Conservation (phyloP, 148 eudicot genomes). For the Fallopia convolvulus region DNA sequence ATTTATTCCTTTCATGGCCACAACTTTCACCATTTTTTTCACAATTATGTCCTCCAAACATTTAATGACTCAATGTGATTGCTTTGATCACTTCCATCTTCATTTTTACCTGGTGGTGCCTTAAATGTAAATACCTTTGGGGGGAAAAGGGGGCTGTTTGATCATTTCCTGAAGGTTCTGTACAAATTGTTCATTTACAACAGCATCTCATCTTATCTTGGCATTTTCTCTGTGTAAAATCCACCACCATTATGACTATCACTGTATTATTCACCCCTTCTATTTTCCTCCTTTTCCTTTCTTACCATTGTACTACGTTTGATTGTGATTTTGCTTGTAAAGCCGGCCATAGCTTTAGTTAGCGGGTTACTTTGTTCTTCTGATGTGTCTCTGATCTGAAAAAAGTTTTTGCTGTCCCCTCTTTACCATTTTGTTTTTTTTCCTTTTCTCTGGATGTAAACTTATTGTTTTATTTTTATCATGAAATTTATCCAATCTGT, state of each 20-base stretch:
- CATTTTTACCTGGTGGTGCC: not conserved
- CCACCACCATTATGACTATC: not conserved
- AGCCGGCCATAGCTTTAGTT: not conserved
- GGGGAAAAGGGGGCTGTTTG: not conserved
- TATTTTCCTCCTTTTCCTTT: not conserved
- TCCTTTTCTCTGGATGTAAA: not conserved
- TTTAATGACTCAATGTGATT: not conserved
- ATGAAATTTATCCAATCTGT: not conserved
- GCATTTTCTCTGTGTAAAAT: not conserved
- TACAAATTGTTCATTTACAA: constrained; percentile 22
- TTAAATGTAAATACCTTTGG: constrained; percentile 7
- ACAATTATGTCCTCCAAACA: not conserved
- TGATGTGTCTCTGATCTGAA: not conserved
- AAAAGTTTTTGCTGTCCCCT: constrained; percentile 2
- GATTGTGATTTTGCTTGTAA: constrained; percentile 8
- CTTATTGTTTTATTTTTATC: not conserved
- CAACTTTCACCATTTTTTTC: constrained; percentile 14
- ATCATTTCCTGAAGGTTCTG: constrained; percentile 2
- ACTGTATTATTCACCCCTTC: constrained; percentile 4
- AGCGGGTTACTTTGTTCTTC: constrained; percentile 7
- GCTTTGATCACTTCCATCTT: not conserved
- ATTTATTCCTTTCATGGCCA: constrained; percentile 20
- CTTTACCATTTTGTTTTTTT: not conserved
- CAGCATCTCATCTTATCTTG: constrained; percentile 20
- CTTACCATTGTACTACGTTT: not conserved